Base-by-base conservation (phyloP, 2,329 filamentous ascomycete species). In the Alternaria gaisen region DNA sequence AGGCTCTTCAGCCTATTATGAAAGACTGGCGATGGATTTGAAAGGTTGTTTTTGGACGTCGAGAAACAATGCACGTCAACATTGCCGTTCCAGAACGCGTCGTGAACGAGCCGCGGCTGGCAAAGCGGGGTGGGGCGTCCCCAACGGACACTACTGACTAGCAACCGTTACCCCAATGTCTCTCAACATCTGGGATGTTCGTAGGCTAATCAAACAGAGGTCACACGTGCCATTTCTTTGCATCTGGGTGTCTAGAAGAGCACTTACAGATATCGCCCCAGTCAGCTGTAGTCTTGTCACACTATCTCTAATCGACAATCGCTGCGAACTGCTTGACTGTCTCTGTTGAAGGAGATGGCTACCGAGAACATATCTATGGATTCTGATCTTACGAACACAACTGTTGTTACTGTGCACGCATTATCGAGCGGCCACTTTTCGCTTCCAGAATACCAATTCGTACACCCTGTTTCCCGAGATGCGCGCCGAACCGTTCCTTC, bases 401-500 rank as follows among this genome's bases (percentile, higher is more conserved):
- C 70, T 14, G 73, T 67, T 12, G 76, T 80, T 11, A 70, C 76
- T 30, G 72, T 81, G 2, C 77, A 81, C 60, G 80, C 79, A 10
- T 72, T 81, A 8, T 73, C 72, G 7, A 59, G 64, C 20, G 76
- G 76, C 6, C 71, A 82, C 36, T 75, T 85, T 53, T 84, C 83
- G 8, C 78, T 86, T 6, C 83, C 83, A 0, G 81, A 85, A 53
- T 74, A 76, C 34, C 76, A 83, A 46, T 85, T 85, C 62, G 76
- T 85, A 9, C 76, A 81, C 20, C 80, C 80, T 6, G 79, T 82
- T 2, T 78, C 80, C 40, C 78, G 75, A 8, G 75, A 79, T 6
- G 81, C 81, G 4, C 77, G 80, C 41, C 80, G 79, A 24, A 84
- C 81, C 1, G 85, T 87, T 0, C 85, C 85, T 0, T 87, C 84